Conservation (phyloP, 352 stramenopile genomes). For the Thalassiosira livingstoniorum region DNA sequence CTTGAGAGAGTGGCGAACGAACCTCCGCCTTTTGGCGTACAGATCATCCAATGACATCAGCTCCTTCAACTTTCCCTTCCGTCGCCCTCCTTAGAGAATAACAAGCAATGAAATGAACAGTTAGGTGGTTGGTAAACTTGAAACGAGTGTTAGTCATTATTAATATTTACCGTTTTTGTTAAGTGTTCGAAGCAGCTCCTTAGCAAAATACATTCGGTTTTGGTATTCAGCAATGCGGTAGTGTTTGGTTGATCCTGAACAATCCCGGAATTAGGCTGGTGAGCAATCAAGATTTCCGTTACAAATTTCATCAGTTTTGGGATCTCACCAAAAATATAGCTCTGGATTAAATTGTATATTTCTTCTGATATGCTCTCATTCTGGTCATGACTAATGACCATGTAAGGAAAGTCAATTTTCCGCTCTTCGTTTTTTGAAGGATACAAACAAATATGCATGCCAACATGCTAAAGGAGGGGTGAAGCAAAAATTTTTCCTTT, state of each 20-base stretch:
- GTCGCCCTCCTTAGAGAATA: too few species aligned
- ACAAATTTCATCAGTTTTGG: too few species aligned
- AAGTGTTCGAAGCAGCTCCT: conserved; percentile 22
- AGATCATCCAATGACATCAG: conserved; percentile 30
- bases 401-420: background rate
- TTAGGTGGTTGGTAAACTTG: too few species aligned
- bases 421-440: background rate
- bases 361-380: background rate
- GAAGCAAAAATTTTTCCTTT: too few species aligned
- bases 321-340: background rate
- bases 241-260: background rate
- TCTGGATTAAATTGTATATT: too few species aligned
- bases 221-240: conserved; percentile 29
- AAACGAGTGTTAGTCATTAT: too few species aligned
- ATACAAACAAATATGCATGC: conserved; percentile 19
- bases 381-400: conserved; percentile 16
- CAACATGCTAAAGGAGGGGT: conserved; percentile 14
- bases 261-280: background rate
- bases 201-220: conserved; percentile 26
- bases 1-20: too few species aligned
- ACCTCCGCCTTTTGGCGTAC: conserved; percentile 25
- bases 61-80: too few species aligned
- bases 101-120: too few species aligned
- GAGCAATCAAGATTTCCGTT: too few species aligned
- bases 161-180: conserved; percentile 18